Conservation (phyloP, 1,139 yeast genomes). For the Scheffersomyces illinoinensis region DNA sequence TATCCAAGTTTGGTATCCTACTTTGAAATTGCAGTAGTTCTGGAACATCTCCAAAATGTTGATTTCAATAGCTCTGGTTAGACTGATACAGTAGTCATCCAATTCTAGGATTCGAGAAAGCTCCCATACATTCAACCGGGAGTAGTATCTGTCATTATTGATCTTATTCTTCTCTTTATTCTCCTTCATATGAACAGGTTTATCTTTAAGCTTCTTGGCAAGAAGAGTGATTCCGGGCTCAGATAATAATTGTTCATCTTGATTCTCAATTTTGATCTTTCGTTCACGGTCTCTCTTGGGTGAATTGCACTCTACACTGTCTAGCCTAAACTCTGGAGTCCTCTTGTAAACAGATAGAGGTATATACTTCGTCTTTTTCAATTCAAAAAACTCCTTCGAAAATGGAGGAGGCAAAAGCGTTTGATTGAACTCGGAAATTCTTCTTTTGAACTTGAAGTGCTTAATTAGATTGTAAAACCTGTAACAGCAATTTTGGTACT, state of each 20-base stretch:
- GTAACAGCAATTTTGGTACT: neutral
- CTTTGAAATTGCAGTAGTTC: slow-evolving; percentile 59
- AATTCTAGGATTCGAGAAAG: slow-evolving; percentile 26
- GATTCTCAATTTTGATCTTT: neutral
- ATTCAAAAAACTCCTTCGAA: neutral
- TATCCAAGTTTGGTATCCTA: slow-evolving; percentile 81
- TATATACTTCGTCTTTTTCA: neutral
- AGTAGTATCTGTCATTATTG: slow-evolving; percentile 19
- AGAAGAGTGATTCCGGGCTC: neutral
- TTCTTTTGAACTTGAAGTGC: neutral
- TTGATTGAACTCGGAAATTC: neutral
- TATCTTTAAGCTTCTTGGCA: neutral
- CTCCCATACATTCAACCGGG: slow-evolving; percentile 31
- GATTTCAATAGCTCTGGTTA: slow-evolving; percentile 47
- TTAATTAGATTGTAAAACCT: neutral
- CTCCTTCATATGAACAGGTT: neutral
- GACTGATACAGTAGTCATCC: slow-evolving; percentile 20
- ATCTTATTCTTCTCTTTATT: neutral
- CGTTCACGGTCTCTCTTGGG: neutral
- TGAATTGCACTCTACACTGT: neutral
- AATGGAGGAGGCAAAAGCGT: slow-evolving; percentile 1
- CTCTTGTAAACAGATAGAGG: neutral
- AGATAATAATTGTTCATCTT: neutral
- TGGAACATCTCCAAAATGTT: slow-evolving; percentile 59
- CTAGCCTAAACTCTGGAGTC: neutral